phyloP scores from a whole-genome alignment of 129 eudicot genomes.

The Saposhnikovia divaricata region DNA sequence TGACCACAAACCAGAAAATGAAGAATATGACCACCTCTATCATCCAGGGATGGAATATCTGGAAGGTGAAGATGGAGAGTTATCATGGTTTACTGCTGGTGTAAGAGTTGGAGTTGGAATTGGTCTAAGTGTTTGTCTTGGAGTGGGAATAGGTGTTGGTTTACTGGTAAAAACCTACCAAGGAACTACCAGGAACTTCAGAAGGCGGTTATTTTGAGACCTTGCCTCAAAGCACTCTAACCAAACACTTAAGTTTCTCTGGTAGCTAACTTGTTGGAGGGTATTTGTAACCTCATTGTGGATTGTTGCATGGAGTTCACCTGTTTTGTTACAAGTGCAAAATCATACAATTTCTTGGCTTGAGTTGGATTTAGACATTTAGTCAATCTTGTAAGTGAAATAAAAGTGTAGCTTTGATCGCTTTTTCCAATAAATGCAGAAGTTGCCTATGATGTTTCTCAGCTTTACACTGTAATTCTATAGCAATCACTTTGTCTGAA shows the following conservation, averaged over 20 bases:
- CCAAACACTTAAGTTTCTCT: conserved; percentile 3
- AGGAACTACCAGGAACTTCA: conserved; percentile 62
- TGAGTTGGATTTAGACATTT: background rate
- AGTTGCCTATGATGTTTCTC: background rate
- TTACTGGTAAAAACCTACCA: conserved; percentile 74
- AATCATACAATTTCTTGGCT: background rate
- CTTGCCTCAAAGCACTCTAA: background rate
- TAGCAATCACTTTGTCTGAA: background rate
- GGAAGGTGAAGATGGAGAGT: conserved; percentile 84
- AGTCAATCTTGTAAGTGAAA: conserved; percentile 1
- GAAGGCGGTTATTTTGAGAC: conserved; percentile 48
- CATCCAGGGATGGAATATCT: conserved; percentile 38
- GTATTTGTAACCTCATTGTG: background rate
- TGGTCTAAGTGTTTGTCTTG: conserved; percentile 66
- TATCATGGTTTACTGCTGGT: conserved; percentile 86
- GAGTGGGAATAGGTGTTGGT: conserved; percentile 77
- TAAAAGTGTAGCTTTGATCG: background rate
- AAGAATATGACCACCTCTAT: conserved; percentile 33
- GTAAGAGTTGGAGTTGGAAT: conserved; percentile 93
- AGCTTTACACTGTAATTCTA: background rate
- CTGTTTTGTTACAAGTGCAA: background rate
- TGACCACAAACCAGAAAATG: conserved; percentile 36
- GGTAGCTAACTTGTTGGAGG: background rate
- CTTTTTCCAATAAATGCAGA: background rate
- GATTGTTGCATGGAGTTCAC: background rate